phyloP scores from a whole-genome alignment of 2,329 filamentous ascomycete species.

The Aspergillus ochraceoroseus region DNA sequence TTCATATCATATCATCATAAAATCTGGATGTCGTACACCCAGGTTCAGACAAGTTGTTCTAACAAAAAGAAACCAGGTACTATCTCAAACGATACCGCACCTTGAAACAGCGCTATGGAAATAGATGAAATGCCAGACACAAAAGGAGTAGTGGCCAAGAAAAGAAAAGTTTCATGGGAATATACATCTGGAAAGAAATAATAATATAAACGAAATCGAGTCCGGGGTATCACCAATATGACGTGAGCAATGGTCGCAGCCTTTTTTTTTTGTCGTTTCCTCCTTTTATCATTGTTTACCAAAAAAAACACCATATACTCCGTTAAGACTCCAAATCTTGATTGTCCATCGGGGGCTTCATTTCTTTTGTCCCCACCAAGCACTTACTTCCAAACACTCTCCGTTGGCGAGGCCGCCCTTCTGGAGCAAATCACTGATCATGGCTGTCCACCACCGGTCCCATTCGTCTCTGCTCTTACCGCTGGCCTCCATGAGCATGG shows the following conservation, averaged over 20 bases:
- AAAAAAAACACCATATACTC: slow-evolving; percentile 31
- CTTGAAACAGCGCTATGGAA: slow-evolving; percentile 72
- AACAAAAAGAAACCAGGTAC: slow-evolving; percentile 56
- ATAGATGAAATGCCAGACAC: slow-evolving; percentile 27
- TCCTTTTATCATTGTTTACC: slow-evolving; percentile 22
- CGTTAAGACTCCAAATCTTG: slow-evolving; percentile 17
- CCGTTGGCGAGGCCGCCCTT: slow-evolving; percentile 74
- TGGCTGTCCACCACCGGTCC: slow-evolving; percentile 81
- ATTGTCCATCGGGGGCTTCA: slow-evolving; percentile 25
- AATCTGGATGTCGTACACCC: slow-evolving; percentile 9
- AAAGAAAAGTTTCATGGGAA: slow-evolving; percentile 18
- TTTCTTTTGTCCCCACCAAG: slow-evolving; percentile 60
- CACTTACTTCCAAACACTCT: slow-evolving; percentile 70
- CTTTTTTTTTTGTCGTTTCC: slow-evolving; percentile 24
- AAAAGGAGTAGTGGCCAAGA: slow-evolving; percentile 10
- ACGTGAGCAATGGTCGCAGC: slow-evolving; percentile 32
- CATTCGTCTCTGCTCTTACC: slow-evolving; percentile 88
- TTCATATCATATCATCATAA: slow-evolving; percentile 20
- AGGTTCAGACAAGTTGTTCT: slow-evolving; percentile 16
- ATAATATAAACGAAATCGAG: slow-evolving; percentile 22
- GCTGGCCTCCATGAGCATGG: slow-evolving; percentile 72
- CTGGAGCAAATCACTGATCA: slow-evolving; percentile 78
- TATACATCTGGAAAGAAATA: slow-evolving; percentile 23
- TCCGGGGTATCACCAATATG: slow-evolving; percentile 40
- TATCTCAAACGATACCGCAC: slow-evolving; percentile 89